These are phyloP conservation scores for Penicillium tannophilum DNA, from an alignment of 495 filamentous ascomycete species.

Conservation along the genomic window DNA sequence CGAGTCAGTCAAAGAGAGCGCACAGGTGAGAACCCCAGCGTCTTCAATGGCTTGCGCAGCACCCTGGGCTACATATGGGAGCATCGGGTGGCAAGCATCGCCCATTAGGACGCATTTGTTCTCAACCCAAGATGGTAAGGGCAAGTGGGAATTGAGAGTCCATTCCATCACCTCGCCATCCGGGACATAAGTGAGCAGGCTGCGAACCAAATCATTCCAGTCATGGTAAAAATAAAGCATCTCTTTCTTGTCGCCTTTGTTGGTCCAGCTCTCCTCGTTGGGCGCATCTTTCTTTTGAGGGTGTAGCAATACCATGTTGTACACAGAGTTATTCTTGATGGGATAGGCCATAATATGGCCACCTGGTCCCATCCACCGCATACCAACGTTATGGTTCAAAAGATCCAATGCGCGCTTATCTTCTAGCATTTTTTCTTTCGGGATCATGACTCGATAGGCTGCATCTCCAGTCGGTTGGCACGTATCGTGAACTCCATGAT, in stretches of 20 bases:
- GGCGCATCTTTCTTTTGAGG: conserved; percentile 43
- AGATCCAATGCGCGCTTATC: conserved; percentile 41
- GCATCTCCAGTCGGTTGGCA: conserved; percentile 54
- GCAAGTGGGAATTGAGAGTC: conserved; percentile 46
- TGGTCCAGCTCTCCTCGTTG: conserved; percentile 44
- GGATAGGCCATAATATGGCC: conserved; percentile 61
- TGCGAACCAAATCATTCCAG: conserved; percentile 42
- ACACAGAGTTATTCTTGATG: conserved; percentile 50
- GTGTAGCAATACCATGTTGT: conserved; percentile 60
- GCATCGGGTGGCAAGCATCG: conserved; percentile 49
- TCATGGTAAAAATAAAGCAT: conserved; percentile 48
- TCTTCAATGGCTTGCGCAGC: conserved; percentile 52
- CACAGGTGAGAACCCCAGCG: conserved; percentile 40
- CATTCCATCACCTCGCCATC: conserved; percentile 48
- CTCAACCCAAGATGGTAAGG: conserved; percentile 35
- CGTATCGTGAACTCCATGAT: too few relatives aligned
- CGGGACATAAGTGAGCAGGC: conserved; percentile 30
- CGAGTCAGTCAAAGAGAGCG: background rate
- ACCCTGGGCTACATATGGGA: conserved; percentile 51
- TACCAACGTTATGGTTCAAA: conserved; percentile 25
- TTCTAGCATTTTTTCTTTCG: conserved; percentile 49
- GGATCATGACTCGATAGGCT: conserved; percentile 61
- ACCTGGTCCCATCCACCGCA: conserved; percentile 48
- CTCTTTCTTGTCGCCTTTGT: conserved; percentile 47
- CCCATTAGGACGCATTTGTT: conserved; percentile 49